phyloP scores from a whole-genome alignment of 1,284 basidiomycete genomes.

The Trametes versicolor region DNA sequence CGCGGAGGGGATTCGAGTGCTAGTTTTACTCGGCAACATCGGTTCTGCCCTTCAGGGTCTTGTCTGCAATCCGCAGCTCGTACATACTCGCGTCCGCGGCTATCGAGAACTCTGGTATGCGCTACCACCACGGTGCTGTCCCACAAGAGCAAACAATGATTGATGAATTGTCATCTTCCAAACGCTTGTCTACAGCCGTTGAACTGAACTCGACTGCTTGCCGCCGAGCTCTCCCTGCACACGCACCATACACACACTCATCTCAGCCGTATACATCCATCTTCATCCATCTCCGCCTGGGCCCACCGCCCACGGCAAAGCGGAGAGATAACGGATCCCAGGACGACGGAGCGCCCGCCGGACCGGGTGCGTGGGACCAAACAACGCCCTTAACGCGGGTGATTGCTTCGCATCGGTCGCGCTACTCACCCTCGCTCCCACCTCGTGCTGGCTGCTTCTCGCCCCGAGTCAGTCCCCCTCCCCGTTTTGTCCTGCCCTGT shows the following conservation, averaged over 20 bases:
- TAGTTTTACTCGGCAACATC: no score
- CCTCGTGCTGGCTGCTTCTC: slow-evolving; percentile 10
- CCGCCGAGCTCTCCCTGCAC: background rate
- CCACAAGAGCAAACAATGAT: no score
- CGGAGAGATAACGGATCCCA: background rate
- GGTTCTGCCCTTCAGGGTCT: no score
- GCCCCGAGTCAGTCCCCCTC: slow-evolving; percentile 11
- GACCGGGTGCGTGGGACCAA: background rate
- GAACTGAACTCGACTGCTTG: no score
- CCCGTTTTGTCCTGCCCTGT: slow-evolving; percentile 11
- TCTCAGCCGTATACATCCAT: background rate
- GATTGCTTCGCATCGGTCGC: background rate
- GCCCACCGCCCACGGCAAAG: background rate
- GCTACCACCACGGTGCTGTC: no score
- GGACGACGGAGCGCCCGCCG: slow-evolving; percentile 38
- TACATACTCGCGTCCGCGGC: no score
- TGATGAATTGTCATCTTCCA: no score
- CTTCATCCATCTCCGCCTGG: background rate
- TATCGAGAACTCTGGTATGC: no score
- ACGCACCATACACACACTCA: background rate
- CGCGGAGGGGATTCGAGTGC: no score
- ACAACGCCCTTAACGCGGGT: background rate
- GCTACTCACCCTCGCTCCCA: background rate
- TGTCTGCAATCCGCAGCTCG: no score
- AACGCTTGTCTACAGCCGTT: no score